Evolutionary conservation across 2,329 filamentous ascomycete species (phyloP).

Genomic region (Allantophomopsis cytisporea): DNA sequence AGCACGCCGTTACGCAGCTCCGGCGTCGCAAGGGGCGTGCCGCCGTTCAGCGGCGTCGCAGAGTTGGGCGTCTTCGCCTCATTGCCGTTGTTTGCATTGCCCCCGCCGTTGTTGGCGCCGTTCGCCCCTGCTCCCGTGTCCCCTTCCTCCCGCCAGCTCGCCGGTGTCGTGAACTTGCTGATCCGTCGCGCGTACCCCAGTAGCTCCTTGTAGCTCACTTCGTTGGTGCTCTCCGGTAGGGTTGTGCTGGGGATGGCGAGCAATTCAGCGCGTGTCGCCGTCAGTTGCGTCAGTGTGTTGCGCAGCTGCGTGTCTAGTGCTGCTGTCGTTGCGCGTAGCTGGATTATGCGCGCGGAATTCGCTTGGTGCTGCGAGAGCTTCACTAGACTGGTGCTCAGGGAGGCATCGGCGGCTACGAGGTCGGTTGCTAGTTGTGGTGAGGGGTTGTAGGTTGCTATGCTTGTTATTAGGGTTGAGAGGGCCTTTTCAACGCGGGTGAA

Average conservation of each 20-base stretch:
- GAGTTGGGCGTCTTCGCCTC: slow-evolving; percentile 12
- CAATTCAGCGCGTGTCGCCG: slow-evolving; percentile 60
- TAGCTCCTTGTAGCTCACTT: slow-evolving; percentile 58
- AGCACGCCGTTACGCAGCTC: slow-evolving; percentile 11
- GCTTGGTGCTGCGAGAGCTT: slow-evolving; percentile 61
- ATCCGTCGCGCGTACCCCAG: slow-evolving; percentile 69
- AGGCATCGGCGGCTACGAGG: slow-evolving; percentile 55
- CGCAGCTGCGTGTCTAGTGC: slow-evolving; percentile 61
- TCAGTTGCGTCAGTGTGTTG: slow-evolving; percentile 54
- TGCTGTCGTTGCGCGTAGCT: slow-evolving; percentile 52
- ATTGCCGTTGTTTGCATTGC: slow-evolving; percentile 10
- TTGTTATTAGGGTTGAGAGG: slow-evolving; percentile 59
- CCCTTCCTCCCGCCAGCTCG: slow-evolving; percentile 12
- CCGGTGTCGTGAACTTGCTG: slow-evolving; percentile 62
- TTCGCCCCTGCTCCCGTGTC: slow-evolving; percentile 1
- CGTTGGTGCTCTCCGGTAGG: slow-evolving; percentile 34
- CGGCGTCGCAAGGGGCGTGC: background rate
- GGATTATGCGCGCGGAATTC: slow-evolving; percentile 55
- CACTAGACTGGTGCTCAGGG: slow-evolving; percentile 51
- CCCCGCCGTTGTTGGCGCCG: background rate
- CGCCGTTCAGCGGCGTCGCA: background rate
- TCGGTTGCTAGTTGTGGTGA: slow-evolving; percentile 53
- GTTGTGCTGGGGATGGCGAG: slow-evolving; percentile 44
- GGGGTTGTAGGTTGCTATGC: slow-evolving; percentile 71
- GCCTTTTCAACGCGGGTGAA: slow-evolving; percentile 56